These are phyloP conservation scores for Thermothielavioides terrestris DNA, from an alignment of 495 filamentous ascomycete species.

Conservation along the genomic window DNA sequence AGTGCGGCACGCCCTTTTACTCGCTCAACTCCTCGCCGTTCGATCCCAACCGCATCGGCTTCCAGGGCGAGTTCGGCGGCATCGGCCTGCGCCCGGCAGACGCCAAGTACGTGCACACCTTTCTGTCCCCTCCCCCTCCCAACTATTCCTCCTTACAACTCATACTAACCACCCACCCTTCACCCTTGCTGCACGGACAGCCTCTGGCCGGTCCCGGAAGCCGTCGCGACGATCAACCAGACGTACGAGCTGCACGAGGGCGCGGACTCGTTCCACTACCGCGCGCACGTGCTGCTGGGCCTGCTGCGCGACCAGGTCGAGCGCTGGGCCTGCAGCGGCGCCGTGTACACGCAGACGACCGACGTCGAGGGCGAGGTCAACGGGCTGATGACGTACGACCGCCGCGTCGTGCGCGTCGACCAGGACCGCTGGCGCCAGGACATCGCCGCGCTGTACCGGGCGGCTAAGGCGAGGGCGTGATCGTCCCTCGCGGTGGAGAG, in stretches of 20 bases:
- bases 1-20: constrained; percentile 59
- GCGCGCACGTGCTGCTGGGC: constrained; percentile 41
- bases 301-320: constrained; percentile 52
- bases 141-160: neutral
- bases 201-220: constrained; percentile 49
- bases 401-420: constrained; percentile 45
- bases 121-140: neutral
- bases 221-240: constrained; percentile 50
- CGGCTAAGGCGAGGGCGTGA: constrained; percentile 30
- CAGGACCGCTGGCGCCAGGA: constrained; percentile 51
- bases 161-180: constrained; percentile 24
- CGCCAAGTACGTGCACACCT: constrained; percentile 33
- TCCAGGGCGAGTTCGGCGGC: constrained; percentile 63
- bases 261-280: constrained; percentile 57
- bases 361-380: constrained; percentile 72
- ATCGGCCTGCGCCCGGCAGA: constrained; percentile 53
- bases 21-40: constrained; percentile 48
- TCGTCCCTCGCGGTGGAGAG: too few species aligned
- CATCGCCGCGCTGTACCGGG: constrained; percentile 50
- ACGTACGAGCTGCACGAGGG: constrained; percentile 56
- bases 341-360: constrained; percentile 58
- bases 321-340: constrained; percentile 49
- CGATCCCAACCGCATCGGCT: constrained; percentile 50
- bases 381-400: constrained; percentile 59
- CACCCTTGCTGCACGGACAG: constrained; percentile 16